Percentiles rank a stretch among this genome's conserved stretches.
These are phyloP conservation scores for Triticum monococcum DNA, from an alignment of 176 grass and related monocot genomes.

Conservation along the genomic window DNA sequence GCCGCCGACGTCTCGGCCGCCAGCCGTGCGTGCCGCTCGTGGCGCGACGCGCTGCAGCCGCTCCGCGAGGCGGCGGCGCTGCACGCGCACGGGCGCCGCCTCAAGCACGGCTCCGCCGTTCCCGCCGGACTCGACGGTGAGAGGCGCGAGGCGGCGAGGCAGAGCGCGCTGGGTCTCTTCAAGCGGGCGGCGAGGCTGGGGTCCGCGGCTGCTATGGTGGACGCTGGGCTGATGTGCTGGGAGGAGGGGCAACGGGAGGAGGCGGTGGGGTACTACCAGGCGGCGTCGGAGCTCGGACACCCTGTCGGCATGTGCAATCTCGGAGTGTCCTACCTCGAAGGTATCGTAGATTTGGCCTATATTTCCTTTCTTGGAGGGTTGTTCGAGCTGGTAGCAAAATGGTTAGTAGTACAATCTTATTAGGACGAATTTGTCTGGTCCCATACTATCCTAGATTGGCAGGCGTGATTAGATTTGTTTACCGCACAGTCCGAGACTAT, in stretches of 20 bases:
- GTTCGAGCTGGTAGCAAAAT: conserved; percentile 11
- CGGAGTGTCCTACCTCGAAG: conserved; percentile 67
- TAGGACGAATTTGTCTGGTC: conserved; percentile 1
- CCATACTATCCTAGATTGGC: not conserved
- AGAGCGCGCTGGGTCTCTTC: conserved; percentile 54
- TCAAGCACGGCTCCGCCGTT: conserved; percentile 36
- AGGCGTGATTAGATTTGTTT: not conserved
- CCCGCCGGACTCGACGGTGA: not conserved
- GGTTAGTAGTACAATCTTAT: not conserved
- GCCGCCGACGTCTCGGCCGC: conserved; percentile 47
- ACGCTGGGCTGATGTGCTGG: conserved; percentile 73
- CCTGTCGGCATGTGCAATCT: conserved; percentile 70
- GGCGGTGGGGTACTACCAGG: conserved; percentile 48
- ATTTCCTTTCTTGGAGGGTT: conserved; percentile 5
- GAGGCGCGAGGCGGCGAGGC: conserved; percentile 2
- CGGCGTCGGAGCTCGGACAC: conserved; percentile 57
- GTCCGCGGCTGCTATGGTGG: conserved; percentile 67
- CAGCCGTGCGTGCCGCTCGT: conserved; percentile 56
- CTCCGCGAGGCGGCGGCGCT: conserved; percentile 65
- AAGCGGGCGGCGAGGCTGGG: conserved; percentile 53
- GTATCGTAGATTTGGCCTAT: conserved; percentile 25
- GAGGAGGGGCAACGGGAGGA: conserved; percentile 49
- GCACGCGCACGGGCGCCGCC: conserved; percentile 47
- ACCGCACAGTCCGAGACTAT: too few species aligned
- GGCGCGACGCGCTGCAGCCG: conserved; percentile 66